Evolutionary conservation across 2,329 filamentous ascomycete species (phyloP), one percentile per base, ranked within the genome.

Genomic region (Aspergillus jensenii): DNA sequence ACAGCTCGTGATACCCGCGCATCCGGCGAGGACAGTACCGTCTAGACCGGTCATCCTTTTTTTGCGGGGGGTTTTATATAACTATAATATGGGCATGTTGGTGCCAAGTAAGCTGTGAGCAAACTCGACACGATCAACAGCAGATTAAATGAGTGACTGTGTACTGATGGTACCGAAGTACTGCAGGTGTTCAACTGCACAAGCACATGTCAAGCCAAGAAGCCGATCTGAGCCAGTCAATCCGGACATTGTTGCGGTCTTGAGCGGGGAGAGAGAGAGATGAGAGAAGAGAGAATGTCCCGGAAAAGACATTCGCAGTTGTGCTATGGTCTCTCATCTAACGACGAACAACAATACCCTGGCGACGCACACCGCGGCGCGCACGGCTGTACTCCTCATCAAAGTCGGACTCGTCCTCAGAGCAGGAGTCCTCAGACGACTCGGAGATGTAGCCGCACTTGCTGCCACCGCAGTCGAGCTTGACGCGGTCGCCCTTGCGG

Each of bases 381-480:
- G 69, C 74, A 58, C 67, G 69, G 41, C 67, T 62, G 62, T 76
- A 76, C 53, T 76, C 74, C 61, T 73, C 69, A 59, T 77, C 74
- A 43, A 69, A 71, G 31, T 75, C 74, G 2, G 70, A 72, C 52
- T 88, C 88, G 9, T 31, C 27, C 58, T 88, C 88, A 67, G 84
- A 89, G 66, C 87, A 91, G 82, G 88, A 91, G 56, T 85, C 84
- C 62, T 82, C 84, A 60, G 89, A 86, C 4, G 71, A 73, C 69
- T 90, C 88, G 64, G 67, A 68, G 46, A 84, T 85, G 79, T 90
- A 95, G 71, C 91, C 90, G 79, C 93, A 97, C 74, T 91, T 88
- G 61, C 87, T 82, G 67, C 93, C 93, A 68, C 92, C 92, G 73
- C 93, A 98, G 85, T 97, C 93, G 76, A 97, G 87, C 85, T 93